Percentiles rank a stretch among this genome's conserved stretches.
These are phyloP conservation scores for Tetrahymena elliotti DNA, from an alignment of 73 alveolate species.

Conservation along the genomic window DNA sequence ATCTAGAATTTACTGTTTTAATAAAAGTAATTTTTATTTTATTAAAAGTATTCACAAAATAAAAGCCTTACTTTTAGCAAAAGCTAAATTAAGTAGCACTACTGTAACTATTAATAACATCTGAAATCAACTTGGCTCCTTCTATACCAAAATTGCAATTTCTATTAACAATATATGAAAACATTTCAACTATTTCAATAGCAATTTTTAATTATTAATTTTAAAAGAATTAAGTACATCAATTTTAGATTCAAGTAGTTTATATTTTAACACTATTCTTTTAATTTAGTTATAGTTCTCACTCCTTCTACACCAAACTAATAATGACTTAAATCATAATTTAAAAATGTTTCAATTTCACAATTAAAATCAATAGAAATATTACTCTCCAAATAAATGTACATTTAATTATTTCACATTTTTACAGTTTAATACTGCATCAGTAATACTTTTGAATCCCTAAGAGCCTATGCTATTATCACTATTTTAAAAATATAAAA, in stretches of 20 bases:
- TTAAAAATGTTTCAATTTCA: no score
- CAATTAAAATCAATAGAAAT: no score
- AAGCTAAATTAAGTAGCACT: neutral
- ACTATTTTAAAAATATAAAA: neutral
- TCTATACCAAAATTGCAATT: neutral
- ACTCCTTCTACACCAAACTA: neutral
- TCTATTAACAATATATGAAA: neutral
- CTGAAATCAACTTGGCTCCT: neutral
- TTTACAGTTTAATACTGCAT: neutral
- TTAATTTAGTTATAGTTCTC: neutral
- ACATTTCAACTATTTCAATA: no score
- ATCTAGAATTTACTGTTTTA: neutral
- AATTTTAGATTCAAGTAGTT: neutral
- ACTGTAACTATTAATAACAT: neutral
- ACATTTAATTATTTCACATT: neutral
- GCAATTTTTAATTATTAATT: no score
- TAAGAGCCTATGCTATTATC: neutral
- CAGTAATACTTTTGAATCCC: neutral
- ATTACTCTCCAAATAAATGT: neutral
- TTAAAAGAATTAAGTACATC: neutral
- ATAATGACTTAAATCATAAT: neutral
- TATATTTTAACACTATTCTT: neutral
- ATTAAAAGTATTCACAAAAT: neutral
- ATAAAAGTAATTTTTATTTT: no score
- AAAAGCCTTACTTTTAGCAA: neutral